Conservation (phyloP, 139 green algal genomes). For the Prasinococcaceae sp. region DNA sequence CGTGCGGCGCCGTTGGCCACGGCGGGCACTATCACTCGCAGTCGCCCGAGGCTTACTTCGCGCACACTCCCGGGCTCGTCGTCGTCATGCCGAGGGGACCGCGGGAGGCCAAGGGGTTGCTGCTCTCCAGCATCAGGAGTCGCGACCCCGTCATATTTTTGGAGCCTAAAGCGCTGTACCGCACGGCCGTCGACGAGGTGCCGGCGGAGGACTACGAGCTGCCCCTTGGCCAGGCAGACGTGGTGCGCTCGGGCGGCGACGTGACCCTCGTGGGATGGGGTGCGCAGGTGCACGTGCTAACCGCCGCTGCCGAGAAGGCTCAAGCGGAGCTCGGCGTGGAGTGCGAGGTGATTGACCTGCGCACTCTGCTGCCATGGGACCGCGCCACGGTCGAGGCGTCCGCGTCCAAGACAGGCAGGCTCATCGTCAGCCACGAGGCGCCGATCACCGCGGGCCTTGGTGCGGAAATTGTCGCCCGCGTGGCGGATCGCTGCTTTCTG, state of each 20-base stretch:
- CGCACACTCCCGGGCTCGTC: conserved; percentile 66
- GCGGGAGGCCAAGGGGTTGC: conserved; percentile 42
- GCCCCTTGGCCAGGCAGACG: conserved; percentile 50
- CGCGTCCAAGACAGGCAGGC: conserved; percentile 36
- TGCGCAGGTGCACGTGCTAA: conserved; percentile 53
- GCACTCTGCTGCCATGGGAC: conserved; percentile 73
- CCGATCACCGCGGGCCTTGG: conserved; percentile 71
- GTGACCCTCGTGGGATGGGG: conserved; percentile 88
- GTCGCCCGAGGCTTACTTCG: conserved; percentile 86
- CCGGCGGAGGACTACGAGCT: conserved; percentile 50
- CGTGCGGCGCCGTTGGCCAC: conserved; percentile 82
- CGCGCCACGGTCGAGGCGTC: conserved; percentile 20
- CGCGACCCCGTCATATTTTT: conserved; percentile 81
- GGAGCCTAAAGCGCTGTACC: conserved; percentile 81
- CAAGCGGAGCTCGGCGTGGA: conserved; percentile 42
- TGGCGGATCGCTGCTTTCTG: conserved; percentile 35
- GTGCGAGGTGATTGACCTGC: conserved; percentile 77
- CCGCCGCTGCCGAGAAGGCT: conserved; percentile 18
- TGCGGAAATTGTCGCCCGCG: conserved; percentile 57
- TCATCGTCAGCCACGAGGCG: conserved; percentile 69
- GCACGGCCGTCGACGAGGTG: conserved; percentile 67
- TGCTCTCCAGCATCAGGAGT: conserved; percentile 59
- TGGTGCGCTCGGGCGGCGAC: conserved; percentile 43
- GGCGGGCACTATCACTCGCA: conserved; percentile 91
- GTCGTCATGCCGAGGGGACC: conserved; percentile 26